phyloP scores from a whole-genome alignment of 768 basidiomycete genomes.

The Psilocybe sp. region DNA sequence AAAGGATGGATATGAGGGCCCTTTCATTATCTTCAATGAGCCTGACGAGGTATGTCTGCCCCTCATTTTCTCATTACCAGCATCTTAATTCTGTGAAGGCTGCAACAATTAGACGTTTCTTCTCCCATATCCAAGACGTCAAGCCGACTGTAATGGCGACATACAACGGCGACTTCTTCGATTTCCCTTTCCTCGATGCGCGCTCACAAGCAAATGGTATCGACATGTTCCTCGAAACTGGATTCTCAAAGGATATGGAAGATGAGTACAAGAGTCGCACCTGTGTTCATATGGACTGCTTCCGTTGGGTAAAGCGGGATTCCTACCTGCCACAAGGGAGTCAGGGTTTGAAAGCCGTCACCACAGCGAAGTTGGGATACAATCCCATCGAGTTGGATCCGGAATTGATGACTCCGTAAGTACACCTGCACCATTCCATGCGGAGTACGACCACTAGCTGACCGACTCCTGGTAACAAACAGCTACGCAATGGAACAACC shows the following conservation, averaged over 20 bases:
- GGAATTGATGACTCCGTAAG: constrained; percentile 98
- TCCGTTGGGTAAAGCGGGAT: constrained; percentile 99
- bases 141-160: constrained; percentile 97
- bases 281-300: constrained; percentile 98
- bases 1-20: constrained; percentile 95
- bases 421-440: constrained; percentile 9
- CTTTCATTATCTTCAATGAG: constrained; percentile 94
- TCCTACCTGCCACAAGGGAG: constrained; percentile 98
- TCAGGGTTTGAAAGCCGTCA: constrained; percentile 98
- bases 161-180: constrained; percentile 99
- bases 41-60: constrained; percentile 71
- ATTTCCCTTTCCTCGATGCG: constrained; percentile 94
- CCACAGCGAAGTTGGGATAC: constrained; percentile 93
- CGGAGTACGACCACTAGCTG: constrained; percentile 3
- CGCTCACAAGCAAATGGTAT: constrained; percentile 85
- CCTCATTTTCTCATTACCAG: background rate
- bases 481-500: constrained; percentile 98
- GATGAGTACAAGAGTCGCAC: constrained; percentile 92
- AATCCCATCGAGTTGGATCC: constrained; percentile 97
- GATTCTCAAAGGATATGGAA: constrained; percentile 88
- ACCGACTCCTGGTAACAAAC: background rate
- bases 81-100: constrained; percentile 42
- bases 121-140: constrained; percentile 89
- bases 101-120: constrained; percentile 81
- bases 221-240: constrained; percentile 94